phyloP scores from a whole-genome alignment of 225 moss, liverwort and hornwort genomes.

The Sphagnum contortum region DNA sequence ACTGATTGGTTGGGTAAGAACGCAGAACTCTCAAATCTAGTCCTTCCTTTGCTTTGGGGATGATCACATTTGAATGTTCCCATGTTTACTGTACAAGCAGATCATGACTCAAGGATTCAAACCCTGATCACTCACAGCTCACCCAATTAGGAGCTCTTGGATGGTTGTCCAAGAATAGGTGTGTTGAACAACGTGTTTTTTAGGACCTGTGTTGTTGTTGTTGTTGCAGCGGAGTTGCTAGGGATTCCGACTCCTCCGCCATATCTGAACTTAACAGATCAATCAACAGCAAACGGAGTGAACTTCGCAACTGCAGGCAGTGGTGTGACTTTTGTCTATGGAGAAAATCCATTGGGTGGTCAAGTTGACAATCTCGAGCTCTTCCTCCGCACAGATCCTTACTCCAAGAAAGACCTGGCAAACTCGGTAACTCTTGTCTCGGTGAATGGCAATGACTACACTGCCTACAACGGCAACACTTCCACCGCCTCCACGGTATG shows the following conservation, averaged over 20 bases:
- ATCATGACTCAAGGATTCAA: no score
- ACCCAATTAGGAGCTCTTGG: no score
- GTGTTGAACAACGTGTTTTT: not conserved
- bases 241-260: not conserved
- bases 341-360: not conserved
- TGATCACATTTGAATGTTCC: no score
- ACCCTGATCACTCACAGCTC: no score
- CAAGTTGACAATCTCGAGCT: constrained; percentile 25
- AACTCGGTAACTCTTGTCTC: constrained; percentile 44
- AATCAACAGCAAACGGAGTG: not conserved
- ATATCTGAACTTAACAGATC: not conserved
- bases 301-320: constrained; percentile 9
- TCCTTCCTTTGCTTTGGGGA: no score
- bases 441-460: constrained; percentile 44
- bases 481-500: not conserved
- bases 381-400: constrained; percentile 20
- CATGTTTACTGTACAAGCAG: no score
- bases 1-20: constrained; percentile 5
- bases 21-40: no score
- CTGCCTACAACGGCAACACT: constrained; percentile 8
- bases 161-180: not conserved
- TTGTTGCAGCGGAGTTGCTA: constrained; percentile 6
- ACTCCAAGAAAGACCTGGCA: constrained; percentile 25
- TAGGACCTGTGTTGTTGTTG: no score
- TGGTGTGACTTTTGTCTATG: constrained; percentile 1